These are phyloP conservation scores for Populus hybrid DNA, from an alignment of 441 rosid genomes.

Conservation along the genomic window DNA sequence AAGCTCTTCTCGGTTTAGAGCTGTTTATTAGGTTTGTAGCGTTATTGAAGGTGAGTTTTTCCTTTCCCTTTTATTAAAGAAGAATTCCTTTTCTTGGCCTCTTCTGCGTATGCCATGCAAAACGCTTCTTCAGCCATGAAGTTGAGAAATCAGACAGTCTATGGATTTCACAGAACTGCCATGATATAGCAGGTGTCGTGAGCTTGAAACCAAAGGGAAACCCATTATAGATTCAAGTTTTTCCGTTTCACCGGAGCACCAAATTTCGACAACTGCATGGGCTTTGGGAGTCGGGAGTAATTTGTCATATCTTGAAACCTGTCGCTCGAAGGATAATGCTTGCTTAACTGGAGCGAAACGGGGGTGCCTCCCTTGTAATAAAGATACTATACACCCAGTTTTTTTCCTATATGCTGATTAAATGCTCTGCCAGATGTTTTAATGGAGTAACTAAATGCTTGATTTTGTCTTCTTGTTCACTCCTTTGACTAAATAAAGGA, in stretches of 20 bases:
- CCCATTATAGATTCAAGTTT: too few relatives aligned
- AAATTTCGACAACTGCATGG: too few relatives aligned
- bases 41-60: background rate
- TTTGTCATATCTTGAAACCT: too few relatives aligned
- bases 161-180: background rate
- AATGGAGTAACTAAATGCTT: constrained; percentile 7
- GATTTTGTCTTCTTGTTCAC: constrained; percentile 1
- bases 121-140: background rate
- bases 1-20: background rate
- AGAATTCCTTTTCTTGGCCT: too few relatives aligned
- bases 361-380: background rate
- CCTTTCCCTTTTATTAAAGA: background rate
- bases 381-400: background rate
- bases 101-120: background rate
- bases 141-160: background rate
- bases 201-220: too few relatives aligned
- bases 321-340: background rate
- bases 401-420: background rate
- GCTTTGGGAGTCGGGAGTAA: too few relatives aligned
- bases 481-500: constrained; percentile 1
- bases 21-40: background rate
- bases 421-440: background rate
- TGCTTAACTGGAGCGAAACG: background rate
- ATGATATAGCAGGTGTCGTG: background rate
- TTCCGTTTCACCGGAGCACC: too few relatives aligned